Evolutionary conservation across 1,139 yeast species (phyloP).

Genomic region (Scheffersomyces quercinus): DNA sequence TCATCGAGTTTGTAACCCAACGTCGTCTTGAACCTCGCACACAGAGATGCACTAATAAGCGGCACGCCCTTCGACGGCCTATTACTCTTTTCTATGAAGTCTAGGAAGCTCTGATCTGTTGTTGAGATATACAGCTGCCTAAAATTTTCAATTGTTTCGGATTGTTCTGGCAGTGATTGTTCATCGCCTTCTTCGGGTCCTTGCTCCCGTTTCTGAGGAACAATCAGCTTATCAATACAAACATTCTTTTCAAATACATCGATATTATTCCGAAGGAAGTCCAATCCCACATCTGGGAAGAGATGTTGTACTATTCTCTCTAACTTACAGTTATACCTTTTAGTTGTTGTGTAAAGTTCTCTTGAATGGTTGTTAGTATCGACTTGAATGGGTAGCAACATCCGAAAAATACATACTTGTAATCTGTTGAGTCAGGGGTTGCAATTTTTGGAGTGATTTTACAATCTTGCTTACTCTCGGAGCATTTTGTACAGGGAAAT

Average conservation of each 20-base stretch:
- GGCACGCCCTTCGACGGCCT: no score
- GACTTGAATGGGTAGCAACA: background rate
- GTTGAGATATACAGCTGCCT: conserved; percentile 14
- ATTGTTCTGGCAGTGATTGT: background rate
- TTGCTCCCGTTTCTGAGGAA: background rate
- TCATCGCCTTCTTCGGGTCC: background rate
- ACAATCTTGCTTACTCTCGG: conserved; percentile 9
- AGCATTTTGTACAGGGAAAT: conserved; percentile 17
- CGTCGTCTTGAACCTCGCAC: no score
- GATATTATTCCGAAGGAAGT: conserved; percentile 12
- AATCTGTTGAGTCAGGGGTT: background rate
- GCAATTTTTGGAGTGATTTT: background rate
- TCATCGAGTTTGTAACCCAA: background rate
- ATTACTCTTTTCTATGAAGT: conserved; percentile 12
- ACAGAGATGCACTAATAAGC: no score
- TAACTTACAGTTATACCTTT: conserved; percentile 14
- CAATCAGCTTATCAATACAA: conserved; percentile 6
- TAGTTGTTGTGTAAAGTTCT: conserved; percentile 7
- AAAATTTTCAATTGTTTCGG: conserved; percentile 7
- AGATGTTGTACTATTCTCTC: conserved; percentile 15
- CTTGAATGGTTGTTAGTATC: conserved; percentile 5
- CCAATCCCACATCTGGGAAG: conserved; percentile 11
- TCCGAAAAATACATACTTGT: background rate
- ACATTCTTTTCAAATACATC: conserved; percentile 15
- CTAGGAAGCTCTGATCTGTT: conserved; percentile 19